Base-by-base conservation (phyloP, 2,329 filamentous ascomycete genomes). In the Neonectria neomacrospora region DNA sequence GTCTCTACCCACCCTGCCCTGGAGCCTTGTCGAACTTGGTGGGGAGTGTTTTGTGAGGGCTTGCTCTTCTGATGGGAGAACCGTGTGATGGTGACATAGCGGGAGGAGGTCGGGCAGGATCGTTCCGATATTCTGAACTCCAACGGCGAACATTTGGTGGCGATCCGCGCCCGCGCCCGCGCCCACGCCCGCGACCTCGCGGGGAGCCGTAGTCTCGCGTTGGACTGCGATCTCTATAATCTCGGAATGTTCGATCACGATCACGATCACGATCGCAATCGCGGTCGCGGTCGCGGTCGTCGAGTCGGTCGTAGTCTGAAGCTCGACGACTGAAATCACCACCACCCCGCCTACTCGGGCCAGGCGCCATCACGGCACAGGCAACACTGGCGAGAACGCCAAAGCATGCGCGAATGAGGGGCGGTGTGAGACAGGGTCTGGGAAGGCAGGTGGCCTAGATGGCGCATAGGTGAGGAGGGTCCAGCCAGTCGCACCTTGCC, bases 331-430 rank as follows among this genome's bases (percentile, higher is more conserved):
- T 44, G 37, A 18, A 26, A 9, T 63, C 64, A 14, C 20, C 22
- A 12, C 57, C 64, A 14, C 23, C 22, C 44, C 58, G 61, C 65
- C 66, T 69, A 54, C 41, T 54, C 42, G 51, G 39, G 48, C 66
- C 62, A 41, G 37, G 37, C 53, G 64, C 66, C 71, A 73, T 72
- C 20, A 48, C 58, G 66, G 68, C 68, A 65, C 63, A 63, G 52
- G 58, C 54, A 56, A 59, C 54, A 45, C 30, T 30, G 20, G 23
- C 28, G 30, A 41, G 41, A n/a, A 41, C 53, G n/a, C 34, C 48
- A 41, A 37, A 61, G 57, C 70, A 72, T 72, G 52, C 68, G 64
- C 56, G 45, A 52, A 47, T 37, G 20, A 30, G 47, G 39, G 11
- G 32, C 7, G 48, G 16, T 26, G 54, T 44, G 42, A 63, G 47